These are phyloP conservation scores for Dryas integrifolia DNA, from an alignment of 331 rosid species.

Conservation along the genomic window DNA sequence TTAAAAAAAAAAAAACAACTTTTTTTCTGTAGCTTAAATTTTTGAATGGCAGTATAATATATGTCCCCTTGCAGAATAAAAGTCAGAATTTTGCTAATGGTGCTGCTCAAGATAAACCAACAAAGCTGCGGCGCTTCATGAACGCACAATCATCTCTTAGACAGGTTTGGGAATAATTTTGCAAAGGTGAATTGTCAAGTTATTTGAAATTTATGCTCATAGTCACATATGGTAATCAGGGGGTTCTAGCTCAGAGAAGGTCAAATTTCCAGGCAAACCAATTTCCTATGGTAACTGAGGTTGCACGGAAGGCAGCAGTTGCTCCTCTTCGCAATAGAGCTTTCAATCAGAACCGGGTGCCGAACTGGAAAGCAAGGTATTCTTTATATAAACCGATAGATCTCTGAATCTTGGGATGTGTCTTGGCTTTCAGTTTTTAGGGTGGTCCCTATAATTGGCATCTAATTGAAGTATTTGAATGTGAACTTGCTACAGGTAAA, in stretches of 20 bases:
- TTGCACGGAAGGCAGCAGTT: conserved; percentile 66
- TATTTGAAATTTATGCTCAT: background rate
- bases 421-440: background rate
- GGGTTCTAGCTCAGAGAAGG: conserved; percentile 75
- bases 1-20: background rate
- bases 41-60: background rate
- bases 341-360: conserved; percentile 44
- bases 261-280: conserved; percentile 77
- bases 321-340: conserved; percentile 53
- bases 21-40: background rate
- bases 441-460: background rate
- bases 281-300: conserved; percentile 60
- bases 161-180: conserved; percentile 47
- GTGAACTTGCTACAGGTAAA: conserved; percentile 65
- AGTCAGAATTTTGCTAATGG: conserved; percentile 43
- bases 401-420: background rate
- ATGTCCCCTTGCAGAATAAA: conserved; percentile 52
- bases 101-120: conserved; percentile 56
- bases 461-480: conserved; percentile 16
- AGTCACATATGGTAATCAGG: conserved; percentile 41
- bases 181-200: background rate
- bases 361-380: conserved; percentile 89
- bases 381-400: background rate
- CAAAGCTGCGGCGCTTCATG: conserved; percentile 52
- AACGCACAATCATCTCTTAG: conserved; percentile 76